Evolutionary conservation across 1,284 basidiomycete species (phyloP).

Genomic region (Naganishia liquefaciens): DNA sequence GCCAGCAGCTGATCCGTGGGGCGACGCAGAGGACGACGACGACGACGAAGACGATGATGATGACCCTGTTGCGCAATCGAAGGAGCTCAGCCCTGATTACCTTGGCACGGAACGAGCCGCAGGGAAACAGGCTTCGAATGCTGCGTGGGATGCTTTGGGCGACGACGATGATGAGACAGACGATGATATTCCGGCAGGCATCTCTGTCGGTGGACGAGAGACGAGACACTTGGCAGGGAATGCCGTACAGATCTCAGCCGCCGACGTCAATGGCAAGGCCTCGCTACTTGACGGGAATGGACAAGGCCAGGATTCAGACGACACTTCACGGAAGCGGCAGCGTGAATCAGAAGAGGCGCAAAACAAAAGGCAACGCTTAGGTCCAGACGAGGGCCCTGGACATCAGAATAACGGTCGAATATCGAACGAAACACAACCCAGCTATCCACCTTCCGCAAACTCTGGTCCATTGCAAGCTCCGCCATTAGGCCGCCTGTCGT

Average conservation of each 20-base stretch:
- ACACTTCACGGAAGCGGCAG: neutral
- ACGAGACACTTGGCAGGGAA: neutral
- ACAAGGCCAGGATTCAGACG: neutral
- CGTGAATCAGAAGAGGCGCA: constrained; percentile 1
- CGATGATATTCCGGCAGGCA: constrained; percentile 18
- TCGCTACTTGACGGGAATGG: neutral
- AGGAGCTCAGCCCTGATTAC: constrained; percentile 12
- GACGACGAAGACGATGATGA: constrained; percentile 13
- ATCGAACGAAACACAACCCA: neutral
- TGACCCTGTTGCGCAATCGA: neutral
- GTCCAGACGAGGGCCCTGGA: neutral
- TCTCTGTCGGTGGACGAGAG: constrained; percentile 15
- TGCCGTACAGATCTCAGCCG: neutral
- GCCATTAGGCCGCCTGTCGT: no score
- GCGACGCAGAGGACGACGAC: constrained; percentile 20
- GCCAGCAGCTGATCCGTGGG: constrained; percentile 13
- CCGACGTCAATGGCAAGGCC: neutral
- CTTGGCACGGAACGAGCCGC: neutral
- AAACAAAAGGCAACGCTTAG: constrained; percentile 6
- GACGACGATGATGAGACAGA: constrained; percentile 10
- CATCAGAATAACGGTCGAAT: no score
- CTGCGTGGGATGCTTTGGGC: constrained; percentile 20
- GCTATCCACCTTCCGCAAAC: neutral
- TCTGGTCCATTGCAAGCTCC: neutral
- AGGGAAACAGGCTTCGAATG: neutral